Percentiles rank a stretch among this genome's conserved stretches.
Conservation (phyloP, 768 basidiomycete species). For the Macrolepiota fuliginosa region DNA sequence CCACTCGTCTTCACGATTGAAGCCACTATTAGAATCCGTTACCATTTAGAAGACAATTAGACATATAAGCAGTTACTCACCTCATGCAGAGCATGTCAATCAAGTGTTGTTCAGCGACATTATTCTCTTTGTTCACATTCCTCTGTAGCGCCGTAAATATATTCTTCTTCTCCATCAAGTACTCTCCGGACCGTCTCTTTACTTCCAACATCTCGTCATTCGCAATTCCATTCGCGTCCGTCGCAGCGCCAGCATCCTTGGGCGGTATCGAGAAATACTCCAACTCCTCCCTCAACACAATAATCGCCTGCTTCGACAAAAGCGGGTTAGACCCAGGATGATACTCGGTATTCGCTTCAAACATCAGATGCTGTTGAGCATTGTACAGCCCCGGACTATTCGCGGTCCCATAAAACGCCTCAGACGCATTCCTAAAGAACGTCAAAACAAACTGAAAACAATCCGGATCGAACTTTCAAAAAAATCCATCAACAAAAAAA, state of each 20-base stretch:
- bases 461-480: constrained; percentile 86
- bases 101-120: constrained; percentile 97
- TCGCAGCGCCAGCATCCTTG: constrained; percentile 53
- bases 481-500: constrained; percentile 12
- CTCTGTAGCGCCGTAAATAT: constrained; percentile 98
- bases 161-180: constrained; percentile 83
- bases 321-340: constrained; percentile 81
- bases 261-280: constrained; percentile 98
- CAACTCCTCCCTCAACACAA: constrained; percentile 95
- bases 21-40: constrained; percentile 59
- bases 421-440: constrained; percentile 88
- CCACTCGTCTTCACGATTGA: constrained; percentile 97
- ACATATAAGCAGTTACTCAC: constrained; percentile 38
- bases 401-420: constrained; percentile 88
- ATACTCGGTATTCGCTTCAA: constrained; percentile 63
- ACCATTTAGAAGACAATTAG: constrained; percentile 10
- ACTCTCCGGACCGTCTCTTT: constrained; percentile 84
- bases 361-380: constrained; percentile 74
- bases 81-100: constrained; percentile 99
- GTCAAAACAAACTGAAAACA: constrained; percentile 92
- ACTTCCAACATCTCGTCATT: constrained; percentile 75
- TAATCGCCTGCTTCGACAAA: constrained; percentile 94
- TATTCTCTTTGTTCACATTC: constrained; percentile 99
- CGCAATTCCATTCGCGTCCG: constrained; percentile 78
- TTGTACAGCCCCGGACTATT: constrained; percentile 68